Conservation (phyloP, 257 asterid genomes). For the Mentha longifolia region DNA sequence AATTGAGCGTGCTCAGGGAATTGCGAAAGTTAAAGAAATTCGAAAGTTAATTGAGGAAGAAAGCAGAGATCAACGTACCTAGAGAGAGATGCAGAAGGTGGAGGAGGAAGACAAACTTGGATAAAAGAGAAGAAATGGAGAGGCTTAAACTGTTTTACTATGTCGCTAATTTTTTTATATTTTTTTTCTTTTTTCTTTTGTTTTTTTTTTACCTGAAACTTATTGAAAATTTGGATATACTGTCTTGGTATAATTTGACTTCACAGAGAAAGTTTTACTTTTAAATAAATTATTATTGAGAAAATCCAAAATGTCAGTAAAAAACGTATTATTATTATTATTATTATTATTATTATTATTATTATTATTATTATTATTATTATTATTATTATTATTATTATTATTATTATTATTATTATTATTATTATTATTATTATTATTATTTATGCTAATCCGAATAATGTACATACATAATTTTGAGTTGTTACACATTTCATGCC, state of each 20-base stretch:
- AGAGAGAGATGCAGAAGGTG: not conserved
- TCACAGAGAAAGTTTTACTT: not conserved
- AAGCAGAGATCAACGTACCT: conserved; percentile 22
- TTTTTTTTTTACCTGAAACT: too few relatives aligned
- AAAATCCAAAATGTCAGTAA: not conserved
- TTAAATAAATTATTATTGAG: too few relatives aligned
- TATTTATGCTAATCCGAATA: too few relatives aligned
- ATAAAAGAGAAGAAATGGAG: not conserved
- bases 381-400: too few relatives aligned
- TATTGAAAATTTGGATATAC: not conserved
- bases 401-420: too few relatives aligned
- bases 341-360: too few relatives aligned
- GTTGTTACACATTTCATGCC: too few relatives aligned
- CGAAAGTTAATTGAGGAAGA: conserved; percentile 1
- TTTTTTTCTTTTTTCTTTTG: too few relatives aligned
- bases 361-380: too few relatives aligned
- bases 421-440: too few relatives aligned
- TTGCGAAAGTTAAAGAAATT: not conserved
- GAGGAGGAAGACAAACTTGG: not conserved
- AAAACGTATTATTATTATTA: too few relatives aligned
- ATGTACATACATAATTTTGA: too few relatives aligned
- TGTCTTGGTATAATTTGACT: not conserved
- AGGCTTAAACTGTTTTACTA: not conserved
- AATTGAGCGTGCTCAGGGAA: conserved; percentile 1
- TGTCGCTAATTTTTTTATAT: not conserved